These are phyloP conservation scores for Russula sp. DNA, from an alignment of 768 basidiomycete genomes.

Conservation along the genomic window DNA sequence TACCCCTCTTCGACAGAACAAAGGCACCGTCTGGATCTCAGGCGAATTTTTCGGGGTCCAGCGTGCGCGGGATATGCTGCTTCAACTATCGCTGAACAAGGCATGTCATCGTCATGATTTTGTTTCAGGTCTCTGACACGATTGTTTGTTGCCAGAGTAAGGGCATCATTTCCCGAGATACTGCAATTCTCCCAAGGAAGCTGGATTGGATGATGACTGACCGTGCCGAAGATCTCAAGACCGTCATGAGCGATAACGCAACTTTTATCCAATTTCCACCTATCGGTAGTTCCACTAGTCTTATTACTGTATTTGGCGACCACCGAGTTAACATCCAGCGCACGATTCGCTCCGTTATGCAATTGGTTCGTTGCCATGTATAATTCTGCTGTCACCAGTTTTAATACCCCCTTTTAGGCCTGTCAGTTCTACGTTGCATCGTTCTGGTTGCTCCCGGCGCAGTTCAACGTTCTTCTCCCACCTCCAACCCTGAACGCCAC, in stretches of 20 bases:
- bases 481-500: conserved; percentile 76
- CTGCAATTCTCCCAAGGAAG: conserved; percentile 92
- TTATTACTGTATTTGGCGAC: conserved; percentile 93
- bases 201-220: conserved; percentile 99
- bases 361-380: conserved; percentile 61
- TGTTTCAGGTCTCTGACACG: neutral
- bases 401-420: conserved; percentile 51
- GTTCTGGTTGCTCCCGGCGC: conserved; percentile 91
- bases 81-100: conserved; percentile 83
- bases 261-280: conserved; percentile 94
- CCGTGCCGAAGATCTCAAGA: conserved; percentile 86
- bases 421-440: conserved; percentile 97
- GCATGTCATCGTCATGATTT: conserved; percentile 41
- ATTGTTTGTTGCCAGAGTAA: conserved; percentile 58
- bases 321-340: conserved; percentile 91
- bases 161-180: conserved; percentile 86
- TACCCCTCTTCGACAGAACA: conserved; percentile 49
- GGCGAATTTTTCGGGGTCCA: conserved; percentile 97
- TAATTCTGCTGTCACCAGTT: conserved; percentile 26
- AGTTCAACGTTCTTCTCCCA: conserved; percentile 88
- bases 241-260: conserved; percentile 93
- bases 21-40: conserved; percentile 90
- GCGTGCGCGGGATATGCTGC: conserved; percentile 91
- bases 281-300: conserved; percentile 86
- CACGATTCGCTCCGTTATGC: conserved; percentile 92